Conservation (phyloP, 495 filamentous ascomycete species). For the Talaromyces adpressus region DNA sequence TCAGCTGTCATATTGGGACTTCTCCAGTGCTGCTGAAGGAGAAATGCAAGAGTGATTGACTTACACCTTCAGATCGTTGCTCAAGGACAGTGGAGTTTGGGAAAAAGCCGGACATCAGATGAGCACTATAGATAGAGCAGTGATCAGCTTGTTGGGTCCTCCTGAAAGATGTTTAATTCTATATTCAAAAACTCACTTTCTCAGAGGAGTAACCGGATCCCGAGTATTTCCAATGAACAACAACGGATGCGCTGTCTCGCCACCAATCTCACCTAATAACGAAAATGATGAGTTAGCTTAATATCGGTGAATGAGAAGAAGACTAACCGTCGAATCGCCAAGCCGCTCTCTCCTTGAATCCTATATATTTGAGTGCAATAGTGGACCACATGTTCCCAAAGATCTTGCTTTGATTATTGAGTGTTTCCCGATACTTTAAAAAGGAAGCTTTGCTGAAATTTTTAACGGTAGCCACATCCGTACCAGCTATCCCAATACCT, state of each 20-base stretch:
- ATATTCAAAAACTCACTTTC: neutral
- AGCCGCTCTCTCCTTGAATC: neutral
- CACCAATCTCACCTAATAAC: neutral
- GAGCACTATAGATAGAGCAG: conserved; percentile 18
- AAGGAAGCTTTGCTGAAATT: neutral
- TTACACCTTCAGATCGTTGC: conserved; percentile 33
- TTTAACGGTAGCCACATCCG: neutral
- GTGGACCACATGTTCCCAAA: neutral
- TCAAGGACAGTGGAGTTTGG: conserved; percentile 36
- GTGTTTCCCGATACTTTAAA: neutral
- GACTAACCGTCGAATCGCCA: neutral
- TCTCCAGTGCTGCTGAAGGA: neutral
- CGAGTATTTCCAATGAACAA: conserved; percentile 36
- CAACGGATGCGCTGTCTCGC: conserved; percentile 36
- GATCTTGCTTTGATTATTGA: conserved; percentile 1
- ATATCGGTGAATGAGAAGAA: too few species aligned
- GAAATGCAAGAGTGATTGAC: conserved; percentile 6
- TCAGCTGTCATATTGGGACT: neutral
- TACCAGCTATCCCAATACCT: neutral
- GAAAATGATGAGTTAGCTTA: neutral
- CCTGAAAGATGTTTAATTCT: neutral
- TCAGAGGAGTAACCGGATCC: conserved; percentile 37
- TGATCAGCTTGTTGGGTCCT: neutral
- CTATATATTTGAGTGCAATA: neutral
- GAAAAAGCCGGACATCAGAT: conserved; percentile 30